Evolutionary conservation across 2,329 filamentous ascomycete species (phyloP).

Genomic region (Scedosporium dehoogii): DNA sequence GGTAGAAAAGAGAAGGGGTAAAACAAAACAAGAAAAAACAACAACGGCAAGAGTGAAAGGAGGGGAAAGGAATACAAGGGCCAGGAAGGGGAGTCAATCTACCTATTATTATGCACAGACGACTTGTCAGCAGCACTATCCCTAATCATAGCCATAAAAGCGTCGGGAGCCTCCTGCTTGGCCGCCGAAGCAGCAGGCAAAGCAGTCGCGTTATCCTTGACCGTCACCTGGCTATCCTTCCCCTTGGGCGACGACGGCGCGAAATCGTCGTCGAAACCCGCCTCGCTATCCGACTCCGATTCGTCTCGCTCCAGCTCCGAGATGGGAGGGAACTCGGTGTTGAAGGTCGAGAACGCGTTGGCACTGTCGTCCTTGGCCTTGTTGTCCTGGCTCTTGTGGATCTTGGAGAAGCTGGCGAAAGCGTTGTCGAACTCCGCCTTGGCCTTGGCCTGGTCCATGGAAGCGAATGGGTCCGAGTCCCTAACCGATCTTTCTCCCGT

Average conservation of each 20-base stretch:
- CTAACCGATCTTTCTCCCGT: neutral
- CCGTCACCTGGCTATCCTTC: constrained; percentile 11
- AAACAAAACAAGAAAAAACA: too few relatives aligned
- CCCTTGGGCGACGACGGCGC: constrained; percentile 48
- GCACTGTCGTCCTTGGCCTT: constrained; percentile 26
- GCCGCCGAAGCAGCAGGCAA: constrained; percentile 20
- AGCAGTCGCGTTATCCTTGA: constrained; percentile 11
- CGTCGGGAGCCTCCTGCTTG: constrained; percentile 9
- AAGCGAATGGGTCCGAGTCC: constrained; percentile 39
- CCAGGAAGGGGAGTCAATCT: neutral
- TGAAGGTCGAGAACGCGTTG: constrained; percentile 41
- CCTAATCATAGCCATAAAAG: neutral
- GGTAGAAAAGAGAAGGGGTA: neutral
- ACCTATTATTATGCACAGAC: neutral
- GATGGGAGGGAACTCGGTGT: constrained; percentile 85
- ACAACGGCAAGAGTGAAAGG: neutral
- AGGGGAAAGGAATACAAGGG: neutral
- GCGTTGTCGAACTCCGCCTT: constrained; percentile 81
- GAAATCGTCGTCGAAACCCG: constrained; percentile 92
- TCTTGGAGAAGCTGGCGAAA: constrained; percentile 62
- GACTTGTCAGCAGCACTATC: constrained; percentile 4
- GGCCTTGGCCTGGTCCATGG: constrained; percentile 45
- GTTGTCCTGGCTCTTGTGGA: constrained; percentile 39
- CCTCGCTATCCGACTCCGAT: constrained; percentile 72
- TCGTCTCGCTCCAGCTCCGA: constrained; percentile 75